Evolutionary conservation across 306 rosid species (phyloP).

Genomic region (Fagus sylvatica): DNA sequence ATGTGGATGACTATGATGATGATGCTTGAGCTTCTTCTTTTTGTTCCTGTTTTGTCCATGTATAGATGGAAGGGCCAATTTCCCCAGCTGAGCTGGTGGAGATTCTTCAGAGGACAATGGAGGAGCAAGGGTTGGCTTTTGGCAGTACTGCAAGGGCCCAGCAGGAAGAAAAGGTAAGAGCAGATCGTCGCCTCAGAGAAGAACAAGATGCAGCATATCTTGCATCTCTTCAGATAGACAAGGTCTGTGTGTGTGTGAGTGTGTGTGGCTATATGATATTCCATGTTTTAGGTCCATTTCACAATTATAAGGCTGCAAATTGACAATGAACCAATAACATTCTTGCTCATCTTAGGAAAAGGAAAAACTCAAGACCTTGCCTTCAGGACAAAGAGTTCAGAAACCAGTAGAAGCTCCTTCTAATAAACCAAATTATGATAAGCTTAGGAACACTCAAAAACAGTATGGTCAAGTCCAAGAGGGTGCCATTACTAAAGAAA

Average conservation of each 20-base stretch:
- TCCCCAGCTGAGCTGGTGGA: slow-evolving; percentile 78
- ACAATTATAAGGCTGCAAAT: not conserved
- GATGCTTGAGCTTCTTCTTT: slow-evolving; percentile 5
- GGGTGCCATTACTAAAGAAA: slow-evolving; percentile 23
- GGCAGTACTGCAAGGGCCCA: slow-evolving; percentile 48
- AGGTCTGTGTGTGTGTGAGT: slow-evolving; percentile 26
- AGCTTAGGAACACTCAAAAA: slow-evolving; percentile 34
- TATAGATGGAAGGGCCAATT: slow-evolving; percentile 77
- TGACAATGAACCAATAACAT: slow-evolving; percentile 14
- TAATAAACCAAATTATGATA: slow-evolving; percentile 39
- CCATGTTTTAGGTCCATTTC: not conserved
- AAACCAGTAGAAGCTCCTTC: slow-evolving; percentile 38
- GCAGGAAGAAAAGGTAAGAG: slow-evolving; percentile 52
- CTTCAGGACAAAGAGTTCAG: slow-evolving; percentile 33
- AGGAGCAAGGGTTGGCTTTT: slow-evolving; percentile 77
- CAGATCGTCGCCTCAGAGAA: slow-evolving; percentile 68
- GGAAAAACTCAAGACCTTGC: slow-evolving; percentile 37
- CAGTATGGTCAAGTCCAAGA: slow-evolving; percentile 33
- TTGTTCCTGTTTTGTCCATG: not conserved
- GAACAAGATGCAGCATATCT: slow-evolving; percentile 81
- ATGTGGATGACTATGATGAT: not conserved
- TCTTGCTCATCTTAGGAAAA: slow-evolving; percentile 45
- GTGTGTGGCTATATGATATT: slow-evolving; percentile 9
- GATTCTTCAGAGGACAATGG: slow-evolving; percentile 81
- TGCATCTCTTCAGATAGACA: slow-evolving; percentile 65